Evolutionary conservation across 2,329 filamentous ascomycete genomes (phyloP).

Genomic region (Ophiostoma australiae): DNA sequence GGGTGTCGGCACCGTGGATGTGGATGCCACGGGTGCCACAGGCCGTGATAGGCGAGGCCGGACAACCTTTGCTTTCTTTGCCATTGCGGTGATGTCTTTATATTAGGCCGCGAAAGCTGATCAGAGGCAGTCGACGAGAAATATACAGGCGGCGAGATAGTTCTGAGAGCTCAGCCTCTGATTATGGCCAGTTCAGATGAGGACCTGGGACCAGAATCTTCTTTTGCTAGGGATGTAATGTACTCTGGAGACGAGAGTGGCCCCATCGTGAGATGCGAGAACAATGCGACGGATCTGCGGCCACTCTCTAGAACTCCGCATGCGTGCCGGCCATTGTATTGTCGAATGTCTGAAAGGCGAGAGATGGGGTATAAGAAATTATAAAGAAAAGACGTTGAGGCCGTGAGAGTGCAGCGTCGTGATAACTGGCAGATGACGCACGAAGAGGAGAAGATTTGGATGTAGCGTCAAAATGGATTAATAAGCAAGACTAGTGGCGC

Average conservation of each 20-base stretch:
- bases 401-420: not conserved
- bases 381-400: not conserved
- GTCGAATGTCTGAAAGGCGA: conserved; percentile 22
- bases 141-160: not conserved
- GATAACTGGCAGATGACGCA: not conserved
- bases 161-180: not conserved
- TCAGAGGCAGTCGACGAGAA: not conserved
- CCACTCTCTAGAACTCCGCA: conserved; percentile 54
- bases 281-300: conserved; percentile 38
- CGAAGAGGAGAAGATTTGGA: not conserved
- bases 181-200: too few species aligned
- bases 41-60: conserved; percentile 35
- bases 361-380: not conserved
- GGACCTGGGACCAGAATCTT: too few species aligned
- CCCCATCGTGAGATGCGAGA: conserved; percentile 47
- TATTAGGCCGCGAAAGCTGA: not conserved
- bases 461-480: not conserved
- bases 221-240: not conserved
- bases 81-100: conserved; percentile 11
- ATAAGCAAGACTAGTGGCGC: conserved; percentile 1
- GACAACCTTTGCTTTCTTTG: conserved; percentile 19
- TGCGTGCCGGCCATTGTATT: conserved; percentile 41
- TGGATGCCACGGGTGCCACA: conserved; percentile 29
- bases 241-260: conserved; percentile 42
- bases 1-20: conserved; percentile 31